Evolutionary conservation across 352 stramenopile genomes (phyloP).

Genomic region (Phytopythium chamaehyphon): DNA sequence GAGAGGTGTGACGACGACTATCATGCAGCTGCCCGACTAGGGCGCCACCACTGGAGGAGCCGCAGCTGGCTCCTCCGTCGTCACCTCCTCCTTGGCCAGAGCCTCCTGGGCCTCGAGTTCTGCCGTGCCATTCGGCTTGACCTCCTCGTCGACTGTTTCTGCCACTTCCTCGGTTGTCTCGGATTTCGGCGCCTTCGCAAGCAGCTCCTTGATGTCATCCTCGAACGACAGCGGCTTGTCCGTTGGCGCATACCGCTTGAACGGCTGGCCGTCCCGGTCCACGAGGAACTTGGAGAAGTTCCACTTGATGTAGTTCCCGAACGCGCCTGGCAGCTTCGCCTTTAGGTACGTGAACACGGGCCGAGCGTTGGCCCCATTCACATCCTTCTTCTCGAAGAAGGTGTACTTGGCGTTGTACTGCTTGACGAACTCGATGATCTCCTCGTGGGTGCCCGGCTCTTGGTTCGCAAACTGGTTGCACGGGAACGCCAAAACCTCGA

Average conservation of each 20-base stretch:
- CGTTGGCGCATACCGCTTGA: constrained; percentile 16
- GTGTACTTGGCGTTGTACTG: constrained; percentile 33
- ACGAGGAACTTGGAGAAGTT: constrained; percentile 92
- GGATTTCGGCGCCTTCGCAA: constrained; percentile 24
- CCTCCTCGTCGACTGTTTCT: constrained; percentile 4
- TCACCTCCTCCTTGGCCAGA: constrained; percentile 6
- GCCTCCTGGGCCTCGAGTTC: constrained; percentile 10
- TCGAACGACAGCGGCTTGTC: constrained; percentile 20
- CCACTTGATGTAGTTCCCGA: constrained; percentile 79
- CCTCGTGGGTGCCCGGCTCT: constrained; percentile 56
- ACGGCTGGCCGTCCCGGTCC: constrained; percentile 73
- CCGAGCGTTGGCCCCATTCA: constrained; percentile 73
- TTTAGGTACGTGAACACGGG: constrained; percentile 85
- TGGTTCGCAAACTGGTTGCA: constrained; percentile 75
- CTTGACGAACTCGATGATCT: constrained; percentile 57
- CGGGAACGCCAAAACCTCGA: constrained; percentile 75
- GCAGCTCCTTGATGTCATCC: constrained; percentile 28
- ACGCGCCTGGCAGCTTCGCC: constrained; percentile 47
- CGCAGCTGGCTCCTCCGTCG: constrained; percentile 9
- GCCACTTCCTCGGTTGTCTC: constrained; percentile 9
- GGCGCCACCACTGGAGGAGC: constrained; percentile 16
- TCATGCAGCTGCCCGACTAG: constrained; percentile 3
- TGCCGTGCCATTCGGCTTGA: constrained; percentile 12
- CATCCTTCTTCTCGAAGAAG: constrained; percentile 67
- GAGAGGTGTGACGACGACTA: constrained; percentile 2